These are phyloP conservation scores for Aspergillus calidoustus DNA, from an alignment of 2,329 filamentous ascomycete genomes.

Conservation along the genomic window DNA sequence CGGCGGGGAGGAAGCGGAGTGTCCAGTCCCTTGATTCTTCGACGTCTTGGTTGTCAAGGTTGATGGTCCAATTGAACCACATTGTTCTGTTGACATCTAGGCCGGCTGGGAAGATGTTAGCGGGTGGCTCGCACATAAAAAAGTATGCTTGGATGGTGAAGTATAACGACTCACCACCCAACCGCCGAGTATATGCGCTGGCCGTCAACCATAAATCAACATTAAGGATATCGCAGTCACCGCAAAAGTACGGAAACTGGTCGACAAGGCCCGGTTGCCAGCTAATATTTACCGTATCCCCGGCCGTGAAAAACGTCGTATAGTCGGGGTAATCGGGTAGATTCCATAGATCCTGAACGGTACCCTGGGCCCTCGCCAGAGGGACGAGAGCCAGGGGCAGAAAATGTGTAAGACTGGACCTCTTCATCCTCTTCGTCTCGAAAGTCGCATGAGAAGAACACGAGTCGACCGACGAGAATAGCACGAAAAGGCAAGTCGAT, in stretches of 20 bases:
- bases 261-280: constrained; percentile 7
- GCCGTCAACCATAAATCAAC: constrained; percentile 16
- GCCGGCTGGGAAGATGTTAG: constrained; percentile 2
- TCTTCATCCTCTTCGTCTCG: not conserved
- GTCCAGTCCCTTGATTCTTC: constrained; percentile 7
- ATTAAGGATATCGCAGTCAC: constrained; percentile 6
- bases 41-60: constrained; percentile 7
- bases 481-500: not conserved
- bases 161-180: constrained; percentile 4
- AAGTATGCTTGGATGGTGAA: not conserved
- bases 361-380: not conserved
- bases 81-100: constrained; percentile 10
- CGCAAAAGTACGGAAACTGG: constrained; percentile 4
- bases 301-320: constrained; percentile 8
- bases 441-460: not conserved
- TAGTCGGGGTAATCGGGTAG: constrained; percentile 11
- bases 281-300: constrained; percentile 1
- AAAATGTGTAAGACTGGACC: not conserved
- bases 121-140: not conserved
- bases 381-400: not conserved
- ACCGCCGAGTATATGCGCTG: constrained; percentile 5
- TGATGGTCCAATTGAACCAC: constrained; percentile 12
- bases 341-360: constrained; percentile 16
- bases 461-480: not conserved
- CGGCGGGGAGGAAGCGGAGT: constrained; percentile 14